phyloP scores from a whole-genome alignment of 2,329 filamentous ascomycete genomes.

The Aspergillus brunneoviolaceus region DNA sequence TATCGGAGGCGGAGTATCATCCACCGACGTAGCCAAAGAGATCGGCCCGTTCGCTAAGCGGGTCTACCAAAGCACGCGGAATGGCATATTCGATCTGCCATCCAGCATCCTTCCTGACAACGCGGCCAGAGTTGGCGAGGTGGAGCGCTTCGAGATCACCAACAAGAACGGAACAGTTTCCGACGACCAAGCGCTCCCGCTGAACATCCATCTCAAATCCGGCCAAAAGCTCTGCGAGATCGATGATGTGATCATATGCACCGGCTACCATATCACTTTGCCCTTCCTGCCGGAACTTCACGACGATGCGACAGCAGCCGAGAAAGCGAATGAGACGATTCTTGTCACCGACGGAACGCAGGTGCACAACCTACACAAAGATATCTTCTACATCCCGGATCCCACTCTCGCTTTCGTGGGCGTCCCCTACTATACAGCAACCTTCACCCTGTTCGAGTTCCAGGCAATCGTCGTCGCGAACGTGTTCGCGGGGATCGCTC shows the following conservation, averaged over 20 bases:
- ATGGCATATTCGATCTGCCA: constrained; percentile 61
- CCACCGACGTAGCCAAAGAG: constrained; percentile 55
- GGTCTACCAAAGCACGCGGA: constrained; percentile 58
- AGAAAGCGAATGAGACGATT: constrained; percentile 52
- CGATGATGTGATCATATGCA: constrained; percentile 63
- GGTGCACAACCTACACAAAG: constrained; percentile 66
- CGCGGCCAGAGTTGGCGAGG: constrained; percentile 53
- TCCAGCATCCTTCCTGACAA: constrained; percentile 54
- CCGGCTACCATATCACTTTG: constrained; percentile 67
- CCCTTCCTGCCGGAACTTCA: constrained; percentile 61
- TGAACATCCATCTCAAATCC: constrained; percentile 53
- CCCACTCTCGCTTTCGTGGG: constrained; percentile 64
- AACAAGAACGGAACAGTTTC: not conserved
- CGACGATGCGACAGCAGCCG: constrained; percentile 43
- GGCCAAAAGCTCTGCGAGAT: constrained; percentile 56
- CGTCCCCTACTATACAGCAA: constrained; percentile 64
- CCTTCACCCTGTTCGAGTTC: constrained; percentile 69
- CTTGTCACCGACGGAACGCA: constrained; percentile 65
- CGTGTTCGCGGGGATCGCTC: constrained; percentile 53
- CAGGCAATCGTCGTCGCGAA: constrained; percentile 63
- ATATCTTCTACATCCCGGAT: constrained; percentile 70
- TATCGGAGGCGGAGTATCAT: constrained; percentile 57
- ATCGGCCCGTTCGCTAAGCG: constrained; percentile 46
- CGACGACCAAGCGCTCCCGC: constrained; percentile 46
- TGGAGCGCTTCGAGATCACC: constrained; percentile 48